phyloP scores from a whole-genome alignment of 352 stramenopile genomes.

The Thalassiosira exigua region DNA sequence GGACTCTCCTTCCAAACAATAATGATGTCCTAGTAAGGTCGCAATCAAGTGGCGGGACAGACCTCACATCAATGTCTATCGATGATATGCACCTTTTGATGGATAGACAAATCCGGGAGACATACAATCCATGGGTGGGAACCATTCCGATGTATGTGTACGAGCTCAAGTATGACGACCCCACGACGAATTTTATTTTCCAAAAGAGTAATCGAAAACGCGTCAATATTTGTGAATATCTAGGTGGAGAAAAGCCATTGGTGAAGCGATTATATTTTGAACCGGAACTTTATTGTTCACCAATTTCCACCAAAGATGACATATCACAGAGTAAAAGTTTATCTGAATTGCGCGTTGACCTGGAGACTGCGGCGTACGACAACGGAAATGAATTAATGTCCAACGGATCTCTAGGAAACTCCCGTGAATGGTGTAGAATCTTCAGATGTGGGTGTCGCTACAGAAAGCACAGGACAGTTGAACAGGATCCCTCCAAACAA shows the following conservation, averaged over 20 bases:
- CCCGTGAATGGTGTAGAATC: too few species aligned
- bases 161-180: not conserved
- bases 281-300: not conserved
- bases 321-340: not conserved
- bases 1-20: too few species aligned
- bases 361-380: slow-evolving; percentile 1
- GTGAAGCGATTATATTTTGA: slow-evolving; percentile 1
- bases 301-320: not conserved
- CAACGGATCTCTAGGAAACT: not conserved
- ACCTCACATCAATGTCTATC: too few species aligned
- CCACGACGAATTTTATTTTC: not conserved
- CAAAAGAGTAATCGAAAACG: not conserved
- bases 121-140: not conserved
- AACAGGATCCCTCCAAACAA: not conserved
- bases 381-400: not conserved
- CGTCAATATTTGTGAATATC: slow-evolving; percentile 16
- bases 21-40: too few species aligned
- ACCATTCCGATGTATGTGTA: not conserved
- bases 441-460: not conserved
- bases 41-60: too few species aligned
- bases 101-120: too few species aligned
- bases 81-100: too few species aligned
- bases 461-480: not conserved
- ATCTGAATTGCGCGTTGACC: not conserved
- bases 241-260: not conserved